These are phyloP conservation scores for Pyricularia sp. DNA, from an alignment of 2,329 filamentous ascomycete genomes.

Conservation along the genomic window DNA sequence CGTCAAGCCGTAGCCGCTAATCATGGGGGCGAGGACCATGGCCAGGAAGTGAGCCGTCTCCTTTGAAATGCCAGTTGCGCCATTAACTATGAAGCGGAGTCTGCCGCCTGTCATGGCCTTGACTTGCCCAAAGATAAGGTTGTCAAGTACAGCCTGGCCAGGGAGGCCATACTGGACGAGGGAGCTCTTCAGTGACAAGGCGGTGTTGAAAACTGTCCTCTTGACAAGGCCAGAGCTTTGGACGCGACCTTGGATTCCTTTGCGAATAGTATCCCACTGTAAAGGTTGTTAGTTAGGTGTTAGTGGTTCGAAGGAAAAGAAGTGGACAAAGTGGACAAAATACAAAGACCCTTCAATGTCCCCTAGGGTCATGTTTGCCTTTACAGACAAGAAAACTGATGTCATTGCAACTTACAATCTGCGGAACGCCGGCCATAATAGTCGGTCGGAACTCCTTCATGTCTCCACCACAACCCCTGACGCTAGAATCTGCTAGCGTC, in stretches of 20 bases:
- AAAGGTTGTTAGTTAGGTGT: background rate
- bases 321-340: background rate
- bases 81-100: slow-evolving; percentile 86
- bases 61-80: slow-evolving; percentile 80
- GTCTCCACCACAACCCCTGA: slow-evolving; percentile 85
- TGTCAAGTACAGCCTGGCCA: slow-evolving; percentile 60
- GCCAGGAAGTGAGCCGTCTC: slow-evolving; percentile 88
- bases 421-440: slow-evolving; percentile 86
- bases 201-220: slow-evolving; percentile 68
- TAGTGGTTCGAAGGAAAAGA: background rate
- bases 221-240: slow-evolving; percentile 61
- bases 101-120: slow-evolving; percentile 82
- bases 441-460: slow-evolving; percentile 88
- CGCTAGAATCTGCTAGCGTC: slow-evolving; percentile 76
- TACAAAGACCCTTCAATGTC: background rate
- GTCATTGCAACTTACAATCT: slow-evolving; percentile 38
- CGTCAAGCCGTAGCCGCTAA: slow-evolving; percentile 87
- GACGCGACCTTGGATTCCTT: slow-evolving; percentile 78
- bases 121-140: slow-evolving; percentile 83
- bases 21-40: slow-evolving; percentile 87
- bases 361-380: background rate
- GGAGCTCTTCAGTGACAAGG: slow-evolving; percentile 49
- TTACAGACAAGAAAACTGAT: background rate
- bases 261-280: slow-evolving; percentile 87
- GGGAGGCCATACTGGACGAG: slow-evolving; percentile 52